Conservation (phyloP, 2,329 filamentous ascomycete genomes). For the Xylariaceae sp. region DNA sequence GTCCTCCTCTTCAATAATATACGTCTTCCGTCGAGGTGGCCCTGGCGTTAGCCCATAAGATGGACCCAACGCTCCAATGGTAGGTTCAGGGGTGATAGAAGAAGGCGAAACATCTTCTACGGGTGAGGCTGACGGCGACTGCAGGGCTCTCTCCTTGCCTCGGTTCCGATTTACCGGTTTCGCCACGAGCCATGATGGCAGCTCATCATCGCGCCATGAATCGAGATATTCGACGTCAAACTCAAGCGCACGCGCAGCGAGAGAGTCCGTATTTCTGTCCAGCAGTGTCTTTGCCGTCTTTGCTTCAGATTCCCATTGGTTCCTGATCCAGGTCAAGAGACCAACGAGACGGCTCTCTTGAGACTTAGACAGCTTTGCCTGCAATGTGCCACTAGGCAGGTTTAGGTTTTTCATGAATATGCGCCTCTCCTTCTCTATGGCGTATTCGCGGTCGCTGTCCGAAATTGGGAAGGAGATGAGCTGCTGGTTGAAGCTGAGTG, state of each 20-base stretch:
- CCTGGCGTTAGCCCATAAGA: too few relatives aligned
- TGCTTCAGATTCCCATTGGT: conserved; percentile 22
- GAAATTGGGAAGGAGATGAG: conserved; percentile 28
- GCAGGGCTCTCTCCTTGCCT: background rate
- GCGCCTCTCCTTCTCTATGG: conserved; percentile 22
- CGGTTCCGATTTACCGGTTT: background rate
- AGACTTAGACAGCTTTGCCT: conserved; percentile 18
- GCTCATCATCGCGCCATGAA: conserved; percentile 23
- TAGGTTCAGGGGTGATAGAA: too few relatives aligned
- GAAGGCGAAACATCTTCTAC: too few relatives aligned
- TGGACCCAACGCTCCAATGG: too few relatives aligned
- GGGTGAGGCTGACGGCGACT: too few relatives aligned
- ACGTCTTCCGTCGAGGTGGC: background rate
- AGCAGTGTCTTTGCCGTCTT: conserved; percentile 16
- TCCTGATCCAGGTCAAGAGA: conserved; percentile 18
- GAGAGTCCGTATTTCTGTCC: conserved; percentile 18
- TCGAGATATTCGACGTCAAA: conserved; percentile 22
- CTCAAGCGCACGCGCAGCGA: conserved; percentile 14
- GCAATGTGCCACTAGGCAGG: background rate
- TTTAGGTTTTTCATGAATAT: conserved; percentile 12
- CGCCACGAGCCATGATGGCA: conserved; percentile 7
- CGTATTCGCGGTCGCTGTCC: conserved; percentile 21
- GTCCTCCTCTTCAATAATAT: background rate
- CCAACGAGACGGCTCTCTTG: conserved; percentile 21
- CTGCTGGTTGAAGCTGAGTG: conserved; percentile 23